Evolutionary conservation across 2,329 filamentous ascomycete species (phyloP).

Genomic region (Fusarium protoensiforme): DNA sequence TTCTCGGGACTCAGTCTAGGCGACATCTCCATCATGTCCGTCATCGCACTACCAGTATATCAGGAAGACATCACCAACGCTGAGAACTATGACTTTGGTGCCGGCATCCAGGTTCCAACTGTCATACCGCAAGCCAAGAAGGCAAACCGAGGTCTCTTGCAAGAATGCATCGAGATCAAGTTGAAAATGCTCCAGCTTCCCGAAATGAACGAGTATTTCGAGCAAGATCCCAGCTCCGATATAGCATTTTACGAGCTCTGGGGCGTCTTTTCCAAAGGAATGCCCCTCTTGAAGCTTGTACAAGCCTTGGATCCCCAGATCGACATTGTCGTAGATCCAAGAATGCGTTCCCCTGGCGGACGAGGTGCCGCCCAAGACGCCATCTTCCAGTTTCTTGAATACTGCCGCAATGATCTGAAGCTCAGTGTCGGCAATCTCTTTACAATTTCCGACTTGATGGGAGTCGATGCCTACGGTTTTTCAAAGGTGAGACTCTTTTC

Average conservation of each 20-base stretch:
- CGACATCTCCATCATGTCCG: conserved; percentile 4
- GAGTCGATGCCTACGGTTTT: neutral
- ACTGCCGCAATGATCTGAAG: neutral
- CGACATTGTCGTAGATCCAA: neutral
- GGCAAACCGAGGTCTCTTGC: neutral
- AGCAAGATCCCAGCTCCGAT: neutral
- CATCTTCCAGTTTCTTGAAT: neutral
- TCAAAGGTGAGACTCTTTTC: neutral
- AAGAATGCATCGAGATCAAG: neutral
- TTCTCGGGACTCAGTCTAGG: conserved; percentile 12
- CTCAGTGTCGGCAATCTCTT: neutral
- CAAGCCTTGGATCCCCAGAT: neutral
- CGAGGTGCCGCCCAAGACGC: neutral
- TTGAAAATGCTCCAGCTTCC: neutral
- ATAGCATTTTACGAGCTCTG: neutral
- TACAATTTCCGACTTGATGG: neutral
- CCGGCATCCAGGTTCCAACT: neutral
- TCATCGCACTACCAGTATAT: conserved; percentile 14
- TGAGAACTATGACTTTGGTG: conserved; percentile 14
- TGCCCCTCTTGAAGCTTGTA: neutral
- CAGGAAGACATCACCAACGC: conserved; percentile 9
- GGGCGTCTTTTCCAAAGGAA: neutral
- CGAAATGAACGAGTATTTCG: neutral
- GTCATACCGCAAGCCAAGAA: neutral
- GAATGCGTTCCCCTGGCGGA: neutral